Percentiles rank a stretch among this genome's conserved stretches.
These are phyloP conservation scores for Raffaelea albimanens DNA, from an alignment of 2,329 filamentous ascomycete genomes.

Conservation along the genomic window DNA sequence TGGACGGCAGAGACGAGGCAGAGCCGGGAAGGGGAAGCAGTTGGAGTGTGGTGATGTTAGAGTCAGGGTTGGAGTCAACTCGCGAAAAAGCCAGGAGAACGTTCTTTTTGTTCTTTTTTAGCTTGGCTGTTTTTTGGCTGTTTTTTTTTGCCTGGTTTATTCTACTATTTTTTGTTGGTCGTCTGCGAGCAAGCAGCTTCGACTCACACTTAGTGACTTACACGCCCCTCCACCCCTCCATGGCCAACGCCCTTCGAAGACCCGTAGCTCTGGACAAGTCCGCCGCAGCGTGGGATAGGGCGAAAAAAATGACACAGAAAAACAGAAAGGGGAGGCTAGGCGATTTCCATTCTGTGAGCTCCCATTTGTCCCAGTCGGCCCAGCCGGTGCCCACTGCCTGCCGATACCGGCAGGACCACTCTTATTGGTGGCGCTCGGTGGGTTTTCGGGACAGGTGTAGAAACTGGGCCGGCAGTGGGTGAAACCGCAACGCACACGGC, in stretches of 20 bases:
- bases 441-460: too few species aligned
- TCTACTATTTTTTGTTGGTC: neutral
- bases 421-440: constrained; percentile 5
- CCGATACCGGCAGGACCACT: constrained; percentile 12
- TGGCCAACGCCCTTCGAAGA: neutral
- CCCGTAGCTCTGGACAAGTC: too few species aligned
- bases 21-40: neutral
- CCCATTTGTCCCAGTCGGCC: constrained; percentile 13
- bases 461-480: neutral
- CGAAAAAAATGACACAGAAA: neutral
- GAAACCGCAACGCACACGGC: constrained; percentile 1
- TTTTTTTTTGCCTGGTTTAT: neutral
- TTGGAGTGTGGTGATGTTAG: neutral
- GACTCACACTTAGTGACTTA: too few species aligned
- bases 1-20: neutral
- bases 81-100: neutral
- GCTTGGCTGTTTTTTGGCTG: neutral
- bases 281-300: neutral
- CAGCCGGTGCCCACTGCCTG: too few species aligned
- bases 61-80: neutral
- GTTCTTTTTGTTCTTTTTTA: neutral
- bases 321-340: constrained; percentile 2
- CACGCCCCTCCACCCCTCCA: too few species aligned
- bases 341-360: constrained; percentile 11
- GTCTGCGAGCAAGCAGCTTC: too few species aligned